Base-by-base conservation (phyloP, 2,329 filamentous ascomycete genomes). In the Penicillium sp. region DNA sequence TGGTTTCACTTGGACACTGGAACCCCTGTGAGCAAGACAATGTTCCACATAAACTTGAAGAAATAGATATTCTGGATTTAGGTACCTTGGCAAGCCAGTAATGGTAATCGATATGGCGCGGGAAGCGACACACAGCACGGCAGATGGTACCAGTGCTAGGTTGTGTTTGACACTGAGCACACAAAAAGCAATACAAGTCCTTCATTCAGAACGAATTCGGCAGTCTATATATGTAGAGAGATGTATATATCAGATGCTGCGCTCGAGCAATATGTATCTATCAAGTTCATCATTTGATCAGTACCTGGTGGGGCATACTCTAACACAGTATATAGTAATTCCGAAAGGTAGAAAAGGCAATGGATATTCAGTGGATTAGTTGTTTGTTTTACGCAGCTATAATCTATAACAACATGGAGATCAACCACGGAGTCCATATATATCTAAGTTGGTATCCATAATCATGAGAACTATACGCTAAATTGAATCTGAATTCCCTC, bases 1-100 rank as follows among this genome's bases (percentile, higher is more conserved):
- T 12, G 15, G 58, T 60, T 41, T 42, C 51, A 61, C 61, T 46
- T n/a, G 48, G 38, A 50, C 41, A 12, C 48, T 27, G 37, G 41
- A 52, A 33, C 27, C 27, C 29, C 54, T 33, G 57, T 56, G 29
- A 23, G 45, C 47, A 40, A 53, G 45, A 50, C 47, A 19, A 55
- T 59, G 61, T 63, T 50, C 53, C 50, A 59, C 56, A 55, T 31
- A 13, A 43, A 41, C 17, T 47, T 9, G 10, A 56, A 13, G 2
- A 43, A 10, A 53, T 27, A 3, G 17, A 46, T 47, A n/a, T 15
- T 41, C 12, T 35, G 7, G 21, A 41, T 35, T 23, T 29, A 12
- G 27, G 12, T 37, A 25, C 33, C 2, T 25, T 33, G n/a, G 33
- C 25, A 42, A 48, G 41, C 47, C 47, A 52, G 33, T 31, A 25